Conservation (phyloP, 805 yeast genomes). For the Wickerhamia fluorescens region DNA sequence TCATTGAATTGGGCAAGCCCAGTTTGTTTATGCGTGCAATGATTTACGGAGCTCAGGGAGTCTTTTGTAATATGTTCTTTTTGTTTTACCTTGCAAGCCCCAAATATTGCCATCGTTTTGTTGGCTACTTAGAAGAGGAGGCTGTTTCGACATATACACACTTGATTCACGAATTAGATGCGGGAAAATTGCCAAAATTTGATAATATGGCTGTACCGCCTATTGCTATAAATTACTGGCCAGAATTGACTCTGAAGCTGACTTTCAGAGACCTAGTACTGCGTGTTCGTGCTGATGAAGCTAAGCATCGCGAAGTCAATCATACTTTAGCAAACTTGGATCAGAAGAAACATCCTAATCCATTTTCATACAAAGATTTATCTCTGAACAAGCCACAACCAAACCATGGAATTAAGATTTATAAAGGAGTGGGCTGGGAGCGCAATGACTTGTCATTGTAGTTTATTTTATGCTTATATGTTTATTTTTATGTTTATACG, state of each 20-base stretch:
- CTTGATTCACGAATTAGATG: slow-evolving; percentile 45
- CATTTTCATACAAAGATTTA: slow-evolving; percentile 46
- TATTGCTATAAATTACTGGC: slow-evolving; percentile 61
- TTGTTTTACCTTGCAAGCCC: slow-evolving; percentile 53
- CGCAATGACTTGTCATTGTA: slow-evolving; percentile 27
- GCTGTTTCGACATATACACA: slow-evolving; percentile 66
- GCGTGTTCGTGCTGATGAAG: slow-evolving; percentile 68
- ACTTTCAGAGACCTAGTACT: slow-evolving; percentile 53
- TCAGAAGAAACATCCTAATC: slow-evolving; percentile 53
- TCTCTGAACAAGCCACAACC: slow-evolving; percentile 33
- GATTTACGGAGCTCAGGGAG: slow-evolving; percentile 61
- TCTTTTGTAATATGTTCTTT: slow-evolving; percentile 62
- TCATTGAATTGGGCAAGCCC: slow-evolving; percentile 58
- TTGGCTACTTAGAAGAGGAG: slow-evolving; percentile 73
- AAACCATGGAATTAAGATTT: slow-evolving; percentile 23
- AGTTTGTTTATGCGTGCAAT: slow-evolving; percentile 47
- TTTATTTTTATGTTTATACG: too few species aligned
- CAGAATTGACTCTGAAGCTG: slow-evolving; percentile 41
- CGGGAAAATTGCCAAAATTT: slow-evolving; percentile 44
- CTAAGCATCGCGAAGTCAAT: slow-evolving; percentile 74
- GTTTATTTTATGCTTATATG: background rate
- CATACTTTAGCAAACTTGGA: slow-evolving; percentile 65
- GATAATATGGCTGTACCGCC: slow-evolving; percentile 42
- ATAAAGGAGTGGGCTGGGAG: slow-evolving; percentile 36
- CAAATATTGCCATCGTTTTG: slow-evolving; percentile 64